Evolutionary conservation across 176 grass and related monocot genomes (phyloP), one percentile per base, ranked within the genome.

Genomic region (Zea luxurians): DNA sequence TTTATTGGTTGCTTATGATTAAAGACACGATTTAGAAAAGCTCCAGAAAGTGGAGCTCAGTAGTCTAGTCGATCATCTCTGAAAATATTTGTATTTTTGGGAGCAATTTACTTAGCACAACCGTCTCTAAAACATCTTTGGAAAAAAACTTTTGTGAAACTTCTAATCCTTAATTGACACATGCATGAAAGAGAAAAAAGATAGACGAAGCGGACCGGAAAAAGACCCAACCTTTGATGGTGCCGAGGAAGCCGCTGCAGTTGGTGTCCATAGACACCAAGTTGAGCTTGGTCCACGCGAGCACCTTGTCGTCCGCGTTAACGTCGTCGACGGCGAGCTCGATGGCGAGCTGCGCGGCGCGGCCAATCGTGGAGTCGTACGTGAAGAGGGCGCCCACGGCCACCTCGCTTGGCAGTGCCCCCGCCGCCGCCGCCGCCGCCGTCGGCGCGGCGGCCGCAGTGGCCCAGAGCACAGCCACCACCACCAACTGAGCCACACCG

Each of bases 221-320:
- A 16, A 38, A 15, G 16, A 6, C 7, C 0, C 64, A 60, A 97
- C 94, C 89, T 86, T 93, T 87, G 18, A 93, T 48, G 0, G 45
- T 90, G 47, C 90, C 91, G 71, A 97, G 37, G 78, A 97, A 97
- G 0, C 84, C 89, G 64, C 91, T 97, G 81, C 94, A 97, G 11
- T 91, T 91, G 71, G 94, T 97, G 77, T 97, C 94, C 43, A 88
- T 91, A 16, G 55, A 9, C n/a, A 82, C 54, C 37, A 97, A 16
- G 48, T 48, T 89, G 40, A 97, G 84, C 18, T 13, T 88, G 18
- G 91, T 93, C 59, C 86, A 79, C 3, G 86, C 55, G n/a, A 97
- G 91, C 20, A 97, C 77, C 49, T 64, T 57, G 41, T 16, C n/a
- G 77, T 97, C 90, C 0, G 78, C 80, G 66, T 97, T 97, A 75